Evolutionary conservation across 2,329 filamentous ascomycete genomes (phyloP).

Genomic region (Daldinia sp.): DNA sequence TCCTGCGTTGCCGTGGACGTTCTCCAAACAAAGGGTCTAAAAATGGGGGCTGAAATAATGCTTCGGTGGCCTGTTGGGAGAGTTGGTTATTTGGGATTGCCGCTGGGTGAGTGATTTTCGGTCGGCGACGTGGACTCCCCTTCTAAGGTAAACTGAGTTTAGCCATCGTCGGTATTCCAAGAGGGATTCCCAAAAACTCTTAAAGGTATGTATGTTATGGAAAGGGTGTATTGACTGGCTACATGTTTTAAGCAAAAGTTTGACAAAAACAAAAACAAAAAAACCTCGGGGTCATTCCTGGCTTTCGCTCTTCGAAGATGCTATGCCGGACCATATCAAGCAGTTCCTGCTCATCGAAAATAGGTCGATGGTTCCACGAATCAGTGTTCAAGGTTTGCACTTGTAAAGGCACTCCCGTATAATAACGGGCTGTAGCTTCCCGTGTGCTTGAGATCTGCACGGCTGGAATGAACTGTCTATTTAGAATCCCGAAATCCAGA

Average conservation of each 20-base stretch:
- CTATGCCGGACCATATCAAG: background rate
- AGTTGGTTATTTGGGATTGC: slow-evolving; percentile 33
- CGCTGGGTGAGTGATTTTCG: slow-evolving; percentile 46
- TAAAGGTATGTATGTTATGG: slow-evolving; percentile 44
- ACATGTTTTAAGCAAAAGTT: slow-evolving; percentile 27
- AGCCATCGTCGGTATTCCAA: slow-evolving; percentile 55
- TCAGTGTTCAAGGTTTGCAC: background rate
- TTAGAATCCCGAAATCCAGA: background rate
- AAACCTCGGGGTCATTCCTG: slow-evolving; percentile 28
- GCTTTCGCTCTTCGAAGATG: background rate
- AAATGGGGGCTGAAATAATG: slow-evolving; percentile 46
- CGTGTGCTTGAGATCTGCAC: background rate
- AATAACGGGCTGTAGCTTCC: background rate
- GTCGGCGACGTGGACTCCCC: slow-evolving; percentile 52
- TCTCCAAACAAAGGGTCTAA: slow-evolving; percentile 45
- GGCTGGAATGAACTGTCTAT: background rate
- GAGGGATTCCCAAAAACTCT: slow-evolving; percentile 46
- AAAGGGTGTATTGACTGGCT: slow-evolving; percentile 38
- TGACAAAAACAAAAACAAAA: background rate
- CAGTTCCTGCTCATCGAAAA: background rate
- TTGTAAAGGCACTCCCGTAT: background rate
- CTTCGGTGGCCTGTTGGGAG: slow-evolving; percentile 45
- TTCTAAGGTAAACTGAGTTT: slow-evolving; percentile 56
- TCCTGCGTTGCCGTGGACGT: slow-evolving; percentile 49
- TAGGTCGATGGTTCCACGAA: background rate